phyloP scores from a whole-genome alignment of 2,329 filamentous ascomycete genomes.

The Aurifilum marmelostoma region DNA sequence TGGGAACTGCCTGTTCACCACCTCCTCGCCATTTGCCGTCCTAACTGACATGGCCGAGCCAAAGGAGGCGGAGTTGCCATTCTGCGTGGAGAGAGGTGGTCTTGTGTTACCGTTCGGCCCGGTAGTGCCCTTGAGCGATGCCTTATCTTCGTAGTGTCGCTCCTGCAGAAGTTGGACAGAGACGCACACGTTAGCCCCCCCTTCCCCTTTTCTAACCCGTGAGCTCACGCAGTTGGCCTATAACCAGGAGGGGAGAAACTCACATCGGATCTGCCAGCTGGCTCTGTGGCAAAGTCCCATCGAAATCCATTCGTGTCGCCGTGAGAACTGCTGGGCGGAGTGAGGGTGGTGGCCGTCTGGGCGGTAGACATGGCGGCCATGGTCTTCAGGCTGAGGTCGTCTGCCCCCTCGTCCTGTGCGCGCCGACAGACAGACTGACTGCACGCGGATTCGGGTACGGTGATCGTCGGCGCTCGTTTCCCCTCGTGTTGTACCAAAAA shows the following conservation, averaged over 20 bases:
- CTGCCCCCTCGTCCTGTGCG: constrained; percentile 9
- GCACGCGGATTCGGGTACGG: not conserved
- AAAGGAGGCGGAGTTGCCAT: constrained; percentile 27
- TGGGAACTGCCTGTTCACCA: constrained; percentile 17
- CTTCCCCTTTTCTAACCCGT: not conserved
- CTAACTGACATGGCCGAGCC: constrained; percentile 21
- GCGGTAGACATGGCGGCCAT: constrained; percentile 60
- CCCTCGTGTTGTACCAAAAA: constrained; percentile 24
- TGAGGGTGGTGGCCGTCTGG: constrained; percentile 52
- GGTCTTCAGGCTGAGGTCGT: constrained; percentile 29
- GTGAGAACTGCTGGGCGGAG: constrained; percentile 54
- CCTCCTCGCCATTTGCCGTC: constrained; percentile 22
- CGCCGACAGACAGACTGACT: not conserved
- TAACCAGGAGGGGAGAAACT: constrained; percentile 30
- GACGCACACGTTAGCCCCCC: constrained; percentile 9
- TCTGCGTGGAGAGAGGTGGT: constrained; percentile 25
- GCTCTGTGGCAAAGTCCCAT: constrained; percentile 46
- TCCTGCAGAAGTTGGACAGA: constrained; percentile 24
- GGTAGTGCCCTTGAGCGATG: constrained; percentile 23
- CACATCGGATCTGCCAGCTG: constrained; percentile 43
- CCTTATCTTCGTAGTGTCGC: constrained; percentile 26
- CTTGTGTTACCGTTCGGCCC: constrained; percentile 27
- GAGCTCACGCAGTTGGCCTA: constrained; percentile 3
- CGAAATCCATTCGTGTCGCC: constrained; percentile 49
- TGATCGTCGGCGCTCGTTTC: constrained; percentile 9